Percentiles rank a stretch among this genome's conserved stretches.
These are phyloP conservation scores for Colletotrichum aenigma DNA, from an alignment of 2,329 filamentous ascomycete species.

Conservation along the genomic window DNA sequence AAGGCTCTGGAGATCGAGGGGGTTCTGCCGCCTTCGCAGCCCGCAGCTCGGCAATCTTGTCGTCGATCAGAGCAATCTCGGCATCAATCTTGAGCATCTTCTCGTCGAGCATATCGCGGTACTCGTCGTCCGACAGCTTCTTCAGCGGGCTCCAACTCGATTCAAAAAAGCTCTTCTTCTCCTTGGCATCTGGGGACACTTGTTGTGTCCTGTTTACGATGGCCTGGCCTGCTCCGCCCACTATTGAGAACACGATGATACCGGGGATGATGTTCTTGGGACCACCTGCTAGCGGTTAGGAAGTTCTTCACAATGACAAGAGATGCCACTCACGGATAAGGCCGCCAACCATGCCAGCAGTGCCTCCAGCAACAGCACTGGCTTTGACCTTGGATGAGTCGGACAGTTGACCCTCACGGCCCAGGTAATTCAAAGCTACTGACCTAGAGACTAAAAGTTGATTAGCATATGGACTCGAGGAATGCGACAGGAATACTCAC, in stretches of 20 bases:
- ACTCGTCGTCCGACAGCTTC: constrained; percentile 74
- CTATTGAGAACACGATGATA: constrained; percentile 50
- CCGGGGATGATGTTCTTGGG: constrained; percentile 58
- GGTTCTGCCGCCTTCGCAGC: constrained; percentile 3
- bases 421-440: constrained; percentile 51
- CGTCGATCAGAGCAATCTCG: constrained; percentile 80
- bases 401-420: constrained; percentile 56
- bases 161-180: constrained; percentile 51
- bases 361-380: constrained; percentile 72
- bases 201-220: constrained; percentile 34
- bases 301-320: not conserved
- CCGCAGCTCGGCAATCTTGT: constrained; percentile 62
- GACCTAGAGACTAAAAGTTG: constrained; percentile 49
- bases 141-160: constrained; percentile 76
- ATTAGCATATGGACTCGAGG: constrained; percentile 5
- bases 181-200: constrained; percentile 16
- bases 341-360: constrained; percentile 67
- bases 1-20: not conserved
- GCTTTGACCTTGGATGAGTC: constrained; percentile 66
- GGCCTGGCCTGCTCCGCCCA: constrained; percentile 45
- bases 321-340: constrained; percentile 50
- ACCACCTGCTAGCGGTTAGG: constrained; percentile 43
- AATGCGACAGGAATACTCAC: constrained; percentile 45
- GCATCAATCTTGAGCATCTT: constrained; percentile 74
- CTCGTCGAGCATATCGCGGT: constrained; percentile 71